Evolutionary conservation across 495 filamentous ascomycete genomes (phyloP).

Genomic region (Rostrohypoxylon terebratum): DNA sequence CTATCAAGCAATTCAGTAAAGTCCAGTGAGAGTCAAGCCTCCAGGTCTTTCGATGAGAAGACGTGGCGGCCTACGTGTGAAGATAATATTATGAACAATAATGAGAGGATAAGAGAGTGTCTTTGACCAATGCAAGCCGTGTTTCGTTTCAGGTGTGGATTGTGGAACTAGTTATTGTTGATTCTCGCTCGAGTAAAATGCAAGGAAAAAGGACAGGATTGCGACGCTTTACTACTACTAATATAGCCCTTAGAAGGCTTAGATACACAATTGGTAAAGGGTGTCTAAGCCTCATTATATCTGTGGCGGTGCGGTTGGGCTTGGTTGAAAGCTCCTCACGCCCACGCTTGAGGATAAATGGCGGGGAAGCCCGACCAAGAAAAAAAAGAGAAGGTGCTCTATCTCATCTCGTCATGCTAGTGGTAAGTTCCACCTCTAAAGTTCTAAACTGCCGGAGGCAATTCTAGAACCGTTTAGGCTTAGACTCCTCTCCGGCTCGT

Average conservation of each 20-base stretch:
- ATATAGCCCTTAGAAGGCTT: neutral
- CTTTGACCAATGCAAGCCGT: neutral
- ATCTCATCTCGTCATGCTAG: neutral
- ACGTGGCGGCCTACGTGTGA: neutral
- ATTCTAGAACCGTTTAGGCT: constrained; percentile 24
- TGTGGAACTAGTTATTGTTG: neutral
- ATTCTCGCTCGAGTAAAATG: neutral
- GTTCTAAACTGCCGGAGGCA: neutral
- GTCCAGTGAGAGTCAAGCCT: neutral
- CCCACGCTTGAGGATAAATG: neutral
- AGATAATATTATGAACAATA: neutral
- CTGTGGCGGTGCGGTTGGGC: neutral
- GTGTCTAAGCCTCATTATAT: neutral
- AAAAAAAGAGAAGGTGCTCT: neutral
- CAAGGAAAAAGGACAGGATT: neutral
- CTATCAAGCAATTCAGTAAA: neutral
- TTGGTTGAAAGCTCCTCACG: neutral
- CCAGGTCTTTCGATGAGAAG: neutral
- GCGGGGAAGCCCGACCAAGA: constrained; percentile 12
- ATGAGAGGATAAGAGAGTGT: neutral
- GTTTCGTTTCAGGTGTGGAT: constrained; percentile 7
- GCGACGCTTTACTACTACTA: neutral
- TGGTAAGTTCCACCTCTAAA: neutral
- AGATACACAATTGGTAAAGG: neutral
- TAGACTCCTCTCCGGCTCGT: constrained; percentile 16